A percentile compares a stretch with the other conserved stretches of the same genome.
Conservation (phyloP, 371 early-diverging fungal species). For the Actinomucor elegans region DNA sequence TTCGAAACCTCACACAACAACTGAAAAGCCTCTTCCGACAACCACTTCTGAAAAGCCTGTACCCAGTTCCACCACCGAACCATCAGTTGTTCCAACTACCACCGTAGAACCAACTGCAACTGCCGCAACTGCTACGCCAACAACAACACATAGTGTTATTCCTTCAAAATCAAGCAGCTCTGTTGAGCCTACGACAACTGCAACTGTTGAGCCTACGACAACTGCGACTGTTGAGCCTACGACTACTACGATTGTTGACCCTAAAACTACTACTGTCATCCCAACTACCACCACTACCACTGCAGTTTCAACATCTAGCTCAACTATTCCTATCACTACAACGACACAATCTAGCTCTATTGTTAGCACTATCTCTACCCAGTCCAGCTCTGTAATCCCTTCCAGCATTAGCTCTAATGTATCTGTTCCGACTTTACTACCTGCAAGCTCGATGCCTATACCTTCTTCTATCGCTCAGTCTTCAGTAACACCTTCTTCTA, state of each 20-base stretch:
- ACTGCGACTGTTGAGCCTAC: background rate
- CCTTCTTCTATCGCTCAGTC: background rate
- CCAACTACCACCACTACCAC: conserved; percentile 1
- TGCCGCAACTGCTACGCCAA: background rate
- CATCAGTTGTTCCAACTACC: background rate
- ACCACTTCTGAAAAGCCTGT: background rate
- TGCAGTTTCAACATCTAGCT: background rate
- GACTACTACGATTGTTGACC: background rate
- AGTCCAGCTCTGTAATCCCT: background rate
- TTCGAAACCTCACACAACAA: too few relatives aligned
- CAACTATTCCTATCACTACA: background rate
- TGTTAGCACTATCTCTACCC: background rate
- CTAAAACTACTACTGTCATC: background rate
- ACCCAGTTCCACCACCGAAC: background rate
- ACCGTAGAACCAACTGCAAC: background rate
- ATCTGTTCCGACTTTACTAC: background rate
- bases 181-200: background rate
- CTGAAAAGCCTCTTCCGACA: background rate
- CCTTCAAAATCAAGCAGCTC: background rate
- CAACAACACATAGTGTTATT: background rate
- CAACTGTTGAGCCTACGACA: background rate
- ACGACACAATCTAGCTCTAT: background rate
- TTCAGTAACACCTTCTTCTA: background rate
- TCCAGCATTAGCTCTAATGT: background rate
- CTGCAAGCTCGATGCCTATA: background rate